These are phyloP conservation scores for Erodium texanum DNA, from an alignment of 441 rosid species.

Conservation along the genomic window DNA sequence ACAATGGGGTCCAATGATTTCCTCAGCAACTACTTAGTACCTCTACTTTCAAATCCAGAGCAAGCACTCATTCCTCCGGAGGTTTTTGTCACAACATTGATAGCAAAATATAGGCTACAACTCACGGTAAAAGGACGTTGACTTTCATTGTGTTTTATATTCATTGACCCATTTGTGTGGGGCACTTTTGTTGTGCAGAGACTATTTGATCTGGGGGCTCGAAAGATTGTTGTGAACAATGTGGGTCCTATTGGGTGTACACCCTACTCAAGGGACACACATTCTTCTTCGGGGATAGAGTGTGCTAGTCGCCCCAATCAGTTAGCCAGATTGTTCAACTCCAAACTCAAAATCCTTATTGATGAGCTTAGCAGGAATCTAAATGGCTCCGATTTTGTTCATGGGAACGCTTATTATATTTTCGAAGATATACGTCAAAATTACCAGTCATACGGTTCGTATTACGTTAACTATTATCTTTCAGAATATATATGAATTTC, in stretches of 20 bases:
- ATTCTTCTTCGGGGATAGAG: slow-evolving; percentile 29
- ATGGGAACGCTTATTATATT: slow-evolving; percentile 40
- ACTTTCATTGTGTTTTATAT: too few species aligned
- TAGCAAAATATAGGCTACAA: slow-evolving; percentile 41
- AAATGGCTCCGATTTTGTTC: slow-evolving; percentile 35
- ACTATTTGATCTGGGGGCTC: slow-evolving; percentile 48
- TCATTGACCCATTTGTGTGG: too few species aligned
- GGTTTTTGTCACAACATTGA: slow-evolving; percentile 39
- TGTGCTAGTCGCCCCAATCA: slow-evolving; percentile 40
- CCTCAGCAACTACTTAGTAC: too few species aligned
- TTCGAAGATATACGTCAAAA: slow-evolving; percentile 45
- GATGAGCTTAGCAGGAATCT: slow-evolving; percentile 31
- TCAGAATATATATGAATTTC: neutral
- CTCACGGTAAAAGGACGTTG: slow-evolving; percentile 26
- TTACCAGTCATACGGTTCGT: slow-evolving; percentile 36
- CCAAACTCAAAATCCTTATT: slow-evolving; percentile 30
- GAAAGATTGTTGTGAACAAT: slow-evolving; percentile 47
- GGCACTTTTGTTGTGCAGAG: slow-evolving; percentile 35
- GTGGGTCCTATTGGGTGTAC: slow-evolving; percentile 70
- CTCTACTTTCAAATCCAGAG: too few species aligned
- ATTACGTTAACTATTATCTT: neutral
- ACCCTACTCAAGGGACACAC: slow-evolving; percentile 44
- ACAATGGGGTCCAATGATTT: too few species aligned
- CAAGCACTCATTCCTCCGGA: slow-evolving; percentile 24
- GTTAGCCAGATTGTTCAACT: slow-evolving; percentile 40